phyloP scores from a whole-genome alignment of 768 basidiomycete species.

The Boletus patriciae region DNA sequence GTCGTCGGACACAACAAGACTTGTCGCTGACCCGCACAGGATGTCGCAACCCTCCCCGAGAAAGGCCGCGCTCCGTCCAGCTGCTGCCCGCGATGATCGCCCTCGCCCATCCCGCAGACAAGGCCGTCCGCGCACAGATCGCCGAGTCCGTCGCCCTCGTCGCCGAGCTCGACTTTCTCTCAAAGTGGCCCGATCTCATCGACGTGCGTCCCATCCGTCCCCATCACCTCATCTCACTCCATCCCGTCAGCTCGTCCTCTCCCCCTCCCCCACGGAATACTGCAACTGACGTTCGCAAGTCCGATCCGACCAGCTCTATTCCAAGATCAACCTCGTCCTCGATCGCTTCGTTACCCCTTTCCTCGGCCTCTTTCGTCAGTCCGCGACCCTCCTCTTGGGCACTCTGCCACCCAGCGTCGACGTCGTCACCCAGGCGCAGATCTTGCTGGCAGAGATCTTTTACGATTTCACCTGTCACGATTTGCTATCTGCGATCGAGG shows the following conservation, averaged over 20 bases:
- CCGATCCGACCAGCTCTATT: conserved; percentile 81
- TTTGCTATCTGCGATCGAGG: conserved; percentile 91
- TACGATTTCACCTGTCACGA: conserved; percentile 96
- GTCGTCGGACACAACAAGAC: conserved; percentile 16
- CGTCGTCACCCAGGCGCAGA: conserved; percentile 69
- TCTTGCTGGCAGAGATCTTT: conserved; percentile 81
- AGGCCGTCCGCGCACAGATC: conserved; percentile 75
- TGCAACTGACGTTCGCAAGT: conserved; percentile 89
- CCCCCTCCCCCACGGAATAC: conserved; percentile 79
- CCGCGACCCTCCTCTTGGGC: conserved; percentile 51
- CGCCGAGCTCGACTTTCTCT: conserved; percentile 89
- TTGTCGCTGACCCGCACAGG: conserved; percentile 40
- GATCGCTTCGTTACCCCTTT: conserved; percentile 81
- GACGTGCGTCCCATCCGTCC: conserved; percentile 59
- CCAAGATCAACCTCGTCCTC: conserved; percentile 90
- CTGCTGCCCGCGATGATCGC: conserved; percentile 92
- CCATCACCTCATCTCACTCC: conserved; percentile 15
- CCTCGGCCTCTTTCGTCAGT: conserved; percentile 76
- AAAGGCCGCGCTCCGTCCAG: conserved; percentile 68
- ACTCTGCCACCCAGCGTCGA: conserved; percentile 42
- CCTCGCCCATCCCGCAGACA: conserved; percentile 72
- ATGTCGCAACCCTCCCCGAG: conserved; percentile 67
- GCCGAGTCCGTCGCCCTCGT: conserved; percentile 93
- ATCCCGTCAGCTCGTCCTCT: conserved; percentile 73
- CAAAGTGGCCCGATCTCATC: conserved; percentile 83